Percentiles rank a stretch among this genome's conserved stretches.
Conservation (phyloP, 805 yeast species). For the Kazachstania bromeliacearum region DNA sequence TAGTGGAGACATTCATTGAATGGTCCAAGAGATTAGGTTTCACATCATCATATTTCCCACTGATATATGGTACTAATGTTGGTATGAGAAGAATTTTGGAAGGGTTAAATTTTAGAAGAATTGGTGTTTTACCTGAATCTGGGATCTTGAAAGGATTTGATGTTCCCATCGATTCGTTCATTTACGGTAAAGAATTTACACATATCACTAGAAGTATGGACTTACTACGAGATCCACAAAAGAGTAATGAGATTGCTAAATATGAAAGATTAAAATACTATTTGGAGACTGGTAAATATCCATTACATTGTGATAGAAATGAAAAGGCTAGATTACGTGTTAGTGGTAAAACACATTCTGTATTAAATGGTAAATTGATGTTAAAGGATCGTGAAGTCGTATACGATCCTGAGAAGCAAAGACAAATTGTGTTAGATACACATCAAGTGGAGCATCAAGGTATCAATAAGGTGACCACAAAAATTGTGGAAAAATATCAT, state of each 20-base stretch:
- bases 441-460: slow-evolving; percentile 75
- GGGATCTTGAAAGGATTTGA: slow-evolving; percentile 81
- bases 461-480: slow-evolving; percentile 75
- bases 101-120: slow-evolving; percentile 59
- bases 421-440: slow-evolving; percentile 59
- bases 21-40: slow-evolving; percentile 92
- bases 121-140: slow-evolving; percentile 79
- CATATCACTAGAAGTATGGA: slow-evolving; percentile 32
- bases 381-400: slow-evolving; percentile 79
- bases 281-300: slow-evolving; percentile 77
- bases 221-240: slow-evolving; percentile 21
- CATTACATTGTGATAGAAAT: slow-evolving; percentile 68
- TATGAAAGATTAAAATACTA: slow-evolving; percentile 73
- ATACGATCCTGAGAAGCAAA: slow-evolving; percentile 62
- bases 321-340: slow-evolving; percentile 79
- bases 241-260: slow-evolving; percentile 31
- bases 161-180: slow-evolving; percentile 75
- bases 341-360: slow-evolving; percentile 64
- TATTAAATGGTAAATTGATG: slow-evolving; percentile 63
- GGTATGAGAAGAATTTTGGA: slow-evolving; percentile 77
- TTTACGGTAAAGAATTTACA: slow-evolving; percentile 73
- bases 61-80: slow-evolving; percentile 81
- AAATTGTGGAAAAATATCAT: slow-evolving; percentile 70
- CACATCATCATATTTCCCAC: slow-evolving; percentile 71
- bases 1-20: slow-evolving; percentile 73